Conservation (phyloP, 139 green algal species). For the Raphidocelis subcapitata region DNA sequence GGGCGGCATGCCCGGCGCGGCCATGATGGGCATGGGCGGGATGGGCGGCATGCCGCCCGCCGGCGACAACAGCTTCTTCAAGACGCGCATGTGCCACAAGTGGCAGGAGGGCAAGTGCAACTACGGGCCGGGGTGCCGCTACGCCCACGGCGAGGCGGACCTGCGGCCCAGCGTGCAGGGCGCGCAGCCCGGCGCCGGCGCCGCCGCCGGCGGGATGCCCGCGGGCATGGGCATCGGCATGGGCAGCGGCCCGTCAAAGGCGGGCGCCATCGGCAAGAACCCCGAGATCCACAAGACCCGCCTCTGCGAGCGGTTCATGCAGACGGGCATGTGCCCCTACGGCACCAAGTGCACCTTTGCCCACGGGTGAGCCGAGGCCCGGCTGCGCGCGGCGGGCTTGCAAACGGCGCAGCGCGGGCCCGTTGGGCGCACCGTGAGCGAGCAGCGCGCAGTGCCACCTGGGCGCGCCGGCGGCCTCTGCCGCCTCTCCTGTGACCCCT, state of each 20-base stretch:
- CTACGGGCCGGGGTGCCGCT: constrained; percentile 45
- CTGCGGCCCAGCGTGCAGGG: constrained; percentile 18
- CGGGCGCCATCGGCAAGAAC: constrained; percentile 7
- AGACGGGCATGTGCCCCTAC: constrained; percentile 35
- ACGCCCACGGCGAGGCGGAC: constrained; percentile 52
- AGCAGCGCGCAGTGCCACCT: no score
- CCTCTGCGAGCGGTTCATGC: constrained; percentile 53
- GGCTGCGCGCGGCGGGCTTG: no score
- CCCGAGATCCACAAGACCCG: constrained; percentile 46
- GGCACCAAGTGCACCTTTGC: constrained; percentile 56
- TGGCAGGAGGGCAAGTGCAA: constrained; percentile 48
- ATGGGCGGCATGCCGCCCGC: neutral
- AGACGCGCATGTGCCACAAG: constrained; percentile 55
- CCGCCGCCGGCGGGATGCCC: no score
- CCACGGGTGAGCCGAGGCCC: constrained; percentile 26
- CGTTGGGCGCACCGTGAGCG: no score
- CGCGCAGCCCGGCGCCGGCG: no score
- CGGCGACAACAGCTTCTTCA: constrained; percentile 29
- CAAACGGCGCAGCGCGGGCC: no score
- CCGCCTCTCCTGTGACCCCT: no score
- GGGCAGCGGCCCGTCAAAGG: no score
- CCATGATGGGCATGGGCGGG: constrained; percentile 15
- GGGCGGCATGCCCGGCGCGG: neutral
- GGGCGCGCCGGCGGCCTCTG: no score
- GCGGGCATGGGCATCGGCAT: no score